Base-by-base conservation (phyloP, 2,329 filamentous ascomycete species). In the Apiospora kogelbergensis region DNA sequence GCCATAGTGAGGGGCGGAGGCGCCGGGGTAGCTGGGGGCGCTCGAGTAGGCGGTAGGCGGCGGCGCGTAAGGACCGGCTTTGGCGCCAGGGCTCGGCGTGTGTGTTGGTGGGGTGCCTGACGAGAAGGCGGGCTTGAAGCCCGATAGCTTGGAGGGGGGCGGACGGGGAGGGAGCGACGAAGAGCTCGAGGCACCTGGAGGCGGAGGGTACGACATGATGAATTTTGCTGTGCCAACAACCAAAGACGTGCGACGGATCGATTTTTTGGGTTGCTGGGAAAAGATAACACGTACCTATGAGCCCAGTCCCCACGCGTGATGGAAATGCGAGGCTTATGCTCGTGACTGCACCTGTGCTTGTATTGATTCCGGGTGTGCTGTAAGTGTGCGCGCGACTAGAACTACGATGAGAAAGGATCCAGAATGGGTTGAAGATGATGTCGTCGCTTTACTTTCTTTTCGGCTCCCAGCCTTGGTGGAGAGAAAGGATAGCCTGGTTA, bases 191-290 rank as follows among this genome's bases (percentile, higher is more conserved):
- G 88, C 83, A 89, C 92, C 92, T 93, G 93, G 91, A 91, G 92
- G 91, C 79, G 91, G 91, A 82, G 92, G 91, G 87, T 93, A 93
- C 83, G 92, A 91, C 93, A 95, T 95, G 87, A 90, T 90, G 88
- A 90, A 90, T 82, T 82, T 85, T 85, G 73, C 75, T 78, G 81
- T 79, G 77, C 74, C 78, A 75, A 76, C 74, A 69, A 67, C 65
- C 76, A 74, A 69, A 67, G 42, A 71, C 70, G 71, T 41, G 11
- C 40, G 68, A 41, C 48, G 48, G 48, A 57, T 57, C 48, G 48
- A 9, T 57, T 48, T 24, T 48, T 70, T 70, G 71, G 71, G 75
- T 72, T 77, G 72, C 76, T 73, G 74, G 73, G 72, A 77, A 74
- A 75, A 76, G 53, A 60, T 60, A 60, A 73, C 75, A 83, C 85